A percentile compares a stretch with the other conserved stretches of the same genome.
These are phyloP conservation scores for Naganishia albida DNA, from an alignment of 1,284 basidiomycete genomes.

Conservation along the genomic window DNA sequence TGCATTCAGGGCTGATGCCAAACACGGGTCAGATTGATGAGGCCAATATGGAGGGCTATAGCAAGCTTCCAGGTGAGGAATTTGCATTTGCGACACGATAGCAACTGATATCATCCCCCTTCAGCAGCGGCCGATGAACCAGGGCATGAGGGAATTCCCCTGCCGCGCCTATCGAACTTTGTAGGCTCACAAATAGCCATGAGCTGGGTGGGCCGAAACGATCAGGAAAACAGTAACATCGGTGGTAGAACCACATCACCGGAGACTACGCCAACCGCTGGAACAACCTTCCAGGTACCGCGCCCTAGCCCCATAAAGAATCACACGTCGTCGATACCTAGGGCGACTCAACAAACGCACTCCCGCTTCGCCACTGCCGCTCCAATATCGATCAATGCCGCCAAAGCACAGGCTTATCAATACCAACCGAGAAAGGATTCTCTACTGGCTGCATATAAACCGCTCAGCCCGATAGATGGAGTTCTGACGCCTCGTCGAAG, in stretches of 20 bases:
- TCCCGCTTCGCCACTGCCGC: background rate
- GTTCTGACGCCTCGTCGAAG: background rate
- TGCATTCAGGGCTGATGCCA: background rate
- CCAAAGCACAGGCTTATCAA: conserved; percentile 8
- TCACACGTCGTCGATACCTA: background rate
- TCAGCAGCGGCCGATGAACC: background rate
- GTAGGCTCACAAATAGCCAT: conserved; percentile 17
- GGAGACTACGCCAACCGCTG: background rate
- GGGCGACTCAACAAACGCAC: background rate
- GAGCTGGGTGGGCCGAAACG: conserved; percentile 3
- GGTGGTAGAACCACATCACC: background rate
- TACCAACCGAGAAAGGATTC: conserved; percentile 4
- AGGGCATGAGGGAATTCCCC: background rate
- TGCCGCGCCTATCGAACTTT: conserved; percentile 2
- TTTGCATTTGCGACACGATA: background rate
- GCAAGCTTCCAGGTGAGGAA: conserved; percentile 8
- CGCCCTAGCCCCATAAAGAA: background rate
- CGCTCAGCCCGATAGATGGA: conserved; percentile 17
- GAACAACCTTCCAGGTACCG: background rate
- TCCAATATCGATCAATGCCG: conserved; percentile 7
- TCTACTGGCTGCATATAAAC: background rate
- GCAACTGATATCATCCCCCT: background rate
- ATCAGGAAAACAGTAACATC: background rate
- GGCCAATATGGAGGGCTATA: background rate
- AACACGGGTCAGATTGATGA: background rate